These are phyloP conservation scores for Drosera capensis DNA, from an alignment of 148 eudicot genomes.

Conservation along the genomic window DNA sequence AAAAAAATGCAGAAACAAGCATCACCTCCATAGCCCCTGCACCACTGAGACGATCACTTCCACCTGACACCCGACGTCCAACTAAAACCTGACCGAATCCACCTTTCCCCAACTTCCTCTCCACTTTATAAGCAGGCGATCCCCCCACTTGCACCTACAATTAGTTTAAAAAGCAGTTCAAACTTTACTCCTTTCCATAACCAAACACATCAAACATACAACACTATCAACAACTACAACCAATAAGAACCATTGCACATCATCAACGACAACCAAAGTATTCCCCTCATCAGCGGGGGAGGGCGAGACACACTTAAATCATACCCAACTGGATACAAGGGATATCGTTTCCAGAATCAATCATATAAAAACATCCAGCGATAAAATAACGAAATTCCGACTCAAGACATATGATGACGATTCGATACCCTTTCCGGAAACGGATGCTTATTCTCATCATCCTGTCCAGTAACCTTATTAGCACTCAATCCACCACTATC, in stretches of 20 bases:
- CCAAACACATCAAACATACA: background rate
- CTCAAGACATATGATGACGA: background rate
- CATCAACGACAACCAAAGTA: no score
- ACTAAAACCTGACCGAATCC: slow-evolving; percentile 93
- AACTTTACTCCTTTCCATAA: background rate
- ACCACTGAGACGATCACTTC: slow-evolving; percentile 47
- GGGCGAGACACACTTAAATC: no score
- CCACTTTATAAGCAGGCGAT: slow-evolving; percentile 67
- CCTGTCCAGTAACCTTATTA: slow-evolving; percentile 23
- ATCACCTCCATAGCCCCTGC: slow-evolving; percentile 66
- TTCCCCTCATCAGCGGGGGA: no score
- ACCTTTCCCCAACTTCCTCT: slow-evolving; percentile 80
- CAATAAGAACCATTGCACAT: slow-evolving; percentile 1
- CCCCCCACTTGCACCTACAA: slow-evolving; percentile 77
- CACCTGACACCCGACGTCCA: slow-evolving; percentile 65
- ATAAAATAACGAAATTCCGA: no score
- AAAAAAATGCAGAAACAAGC: background rate
- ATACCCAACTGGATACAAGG: no score
- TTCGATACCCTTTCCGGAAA: slow-evolving; percentile 53
- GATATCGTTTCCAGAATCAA: no score
- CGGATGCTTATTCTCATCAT: slow-evolving; percentile 43
- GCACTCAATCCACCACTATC: slow-evolving; percentile 38
- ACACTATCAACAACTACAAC: background rate
- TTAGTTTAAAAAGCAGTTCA: slow-evolving; percentile 1
- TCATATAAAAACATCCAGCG: no score